Evolutionary conservation across 306 rosid genomes (phyloP), one percentile per base, ranked within the genome.

Genomic region (Neltuma alba): DNA sequence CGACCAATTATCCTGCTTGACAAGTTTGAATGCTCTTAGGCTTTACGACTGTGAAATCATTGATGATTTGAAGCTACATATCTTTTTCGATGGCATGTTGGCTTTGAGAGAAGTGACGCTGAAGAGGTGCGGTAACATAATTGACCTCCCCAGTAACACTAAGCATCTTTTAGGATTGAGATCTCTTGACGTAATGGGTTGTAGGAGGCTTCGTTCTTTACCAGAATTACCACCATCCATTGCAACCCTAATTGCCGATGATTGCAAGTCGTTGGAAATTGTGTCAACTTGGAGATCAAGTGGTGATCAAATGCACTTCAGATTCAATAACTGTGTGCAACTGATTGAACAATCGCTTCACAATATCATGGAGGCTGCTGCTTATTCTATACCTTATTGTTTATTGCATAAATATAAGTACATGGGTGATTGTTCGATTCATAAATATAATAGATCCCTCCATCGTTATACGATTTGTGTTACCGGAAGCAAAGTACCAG

Each of bases 161-260:
- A 34, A 34, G 14, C 16, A 75, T 27, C 47, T 40, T 31, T 45
- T 28, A 33, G 2, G 45, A 42, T 33, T 82, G 47, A 4, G 28
- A 48, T 4, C 8, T 4, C 73, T 76, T 4, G 0, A 1, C 3
- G 2, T 78, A 8, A 0, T 0, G 0, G 0, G 0, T 3, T 72
- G 77, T 28, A 0, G 7, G 38, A 38, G 42, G 36, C 85, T 40
- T 40, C 12, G 20, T 31, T 6, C 11, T 40, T 40, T 40, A 40
- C 42, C 42, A 40, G 11, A 40, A 23, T 30, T 66, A n/a, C 72
- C 48, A 41, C 33, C 50, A 40, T 41, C 73, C 20, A 68, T 68
- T 13, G n/a, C 0, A 21, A 0, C 0, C 0, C 6, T 68, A 10
- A 0, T 0, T 11, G 73, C 36, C n/a, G 0, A 5, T 1, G 1